These are phyloP conservation scores for Cladochytrium replicatum DNA, from an alignment of 192 early-diverging fungal species.

Conservation along the genomic window DNA sequence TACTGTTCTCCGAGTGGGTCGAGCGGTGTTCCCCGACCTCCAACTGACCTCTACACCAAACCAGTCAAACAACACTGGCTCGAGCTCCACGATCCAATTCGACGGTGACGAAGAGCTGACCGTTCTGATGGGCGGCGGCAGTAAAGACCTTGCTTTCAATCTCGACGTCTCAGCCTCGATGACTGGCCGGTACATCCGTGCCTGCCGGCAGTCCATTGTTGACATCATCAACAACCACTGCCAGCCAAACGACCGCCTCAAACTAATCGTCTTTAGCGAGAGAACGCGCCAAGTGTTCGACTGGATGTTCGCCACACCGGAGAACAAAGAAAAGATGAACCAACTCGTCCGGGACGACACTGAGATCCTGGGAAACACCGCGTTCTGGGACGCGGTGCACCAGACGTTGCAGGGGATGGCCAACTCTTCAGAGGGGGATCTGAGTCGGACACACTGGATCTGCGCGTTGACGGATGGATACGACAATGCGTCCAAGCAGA, in stretches of 20 bases:
- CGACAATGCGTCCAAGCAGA: background rate
- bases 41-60: no score
- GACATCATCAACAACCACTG: conserved; percentile 4
- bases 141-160: no score
- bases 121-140: no score
- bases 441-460: background rate
- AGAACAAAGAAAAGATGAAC: conserved; percentile 3
- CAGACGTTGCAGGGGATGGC: no score
- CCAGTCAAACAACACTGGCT: no score
- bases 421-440: no score
- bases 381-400: conserved; percentile 10
- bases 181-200: conserved; percentile 6
- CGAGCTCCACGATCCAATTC: no score
- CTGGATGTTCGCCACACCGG: conserved; percentile 1
- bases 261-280: conserved; percentile 2
- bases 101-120: no score
- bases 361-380: conserved; percentile 4
- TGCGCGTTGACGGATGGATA: background rate
- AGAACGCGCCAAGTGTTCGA: conserved; percentile 6
- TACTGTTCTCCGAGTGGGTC: no score
- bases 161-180: conserved; percentile 8
- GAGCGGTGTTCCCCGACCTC: no score
- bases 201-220: conserved; percentile 2
- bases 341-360: conserved; percentile 5
- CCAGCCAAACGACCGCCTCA: conserved; percentile 1